These are phyloP conservation scores for Pontederia crassipes DNA, from an alignment of 176 grass and related monocot genomes.

Conservation along the genomic window DNA sequence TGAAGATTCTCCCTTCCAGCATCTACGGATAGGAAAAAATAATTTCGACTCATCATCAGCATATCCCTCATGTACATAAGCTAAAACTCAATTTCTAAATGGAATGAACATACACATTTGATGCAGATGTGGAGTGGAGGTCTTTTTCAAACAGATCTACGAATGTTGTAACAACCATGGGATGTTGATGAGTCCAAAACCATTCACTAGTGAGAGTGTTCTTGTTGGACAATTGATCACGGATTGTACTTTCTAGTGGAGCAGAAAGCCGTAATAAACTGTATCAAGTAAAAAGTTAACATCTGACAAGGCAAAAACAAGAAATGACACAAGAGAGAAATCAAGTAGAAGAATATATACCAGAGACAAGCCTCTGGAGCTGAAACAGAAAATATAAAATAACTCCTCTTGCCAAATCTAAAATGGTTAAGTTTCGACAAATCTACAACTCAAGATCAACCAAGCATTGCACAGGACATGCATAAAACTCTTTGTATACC, in stretches of 20 bases:
- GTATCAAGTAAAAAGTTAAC: constrained; percentile 20
- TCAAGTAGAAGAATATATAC: neutral
- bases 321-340: neutral
- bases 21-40: constrained; percentile 40
- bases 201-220: constrained; percentile 60
- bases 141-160: constrained; percentile 83
- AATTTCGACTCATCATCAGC: neutral
- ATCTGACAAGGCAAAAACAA: neutral
- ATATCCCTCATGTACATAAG: neutral
- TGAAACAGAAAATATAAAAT: neutral
- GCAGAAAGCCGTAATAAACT: constrained; percentile 63
- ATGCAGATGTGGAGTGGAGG: constrained; percentile 57
- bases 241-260: constrained; percentile 63
- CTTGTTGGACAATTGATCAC: constrained; percentile 58
- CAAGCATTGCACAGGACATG: too few species aligned
- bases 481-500: too few species aligned
- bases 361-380: neutral
- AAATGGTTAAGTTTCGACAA: too few species aligned
- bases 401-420: too few species aligned
- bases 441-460: too few species aligned
- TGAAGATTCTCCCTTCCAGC: constrained; percentile 31
- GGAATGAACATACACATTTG: constrained; percentile 46
- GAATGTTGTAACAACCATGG: constrained; percentile 73
- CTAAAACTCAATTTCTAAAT: neutral
- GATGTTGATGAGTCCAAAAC: constrained; percentile 74